Evolutionary conservation across 805 yeast species (phyloP), one percentile per base, ranked within the genome.

Genomic region (Kodamaea kaohsiungensis): DNA sequence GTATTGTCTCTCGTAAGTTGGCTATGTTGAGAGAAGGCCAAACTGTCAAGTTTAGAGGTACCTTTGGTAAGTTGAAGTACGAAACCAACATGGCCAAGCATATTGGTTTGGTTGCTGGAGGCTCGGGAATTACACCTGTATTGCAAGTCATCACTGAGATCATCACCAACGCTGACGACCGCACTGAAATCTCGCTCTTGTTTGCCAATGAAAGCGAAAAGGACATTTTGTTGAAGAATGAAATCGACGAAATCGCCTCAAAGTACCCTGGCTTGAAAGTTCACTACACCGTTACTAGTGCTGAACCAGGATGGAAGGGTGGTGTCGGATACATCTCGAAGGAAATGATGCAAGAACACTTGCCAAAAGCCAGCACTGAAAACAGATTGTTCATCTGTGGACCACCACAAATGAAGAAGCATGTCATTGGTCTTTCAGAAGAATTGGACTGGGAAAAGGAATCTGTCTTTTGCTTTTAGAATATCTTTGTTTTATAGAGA

Each of bases 71-170:
- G 66, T 83, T 89, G 69, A 68, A 82, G 35, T 87, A 86, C 66
- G 54, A 64, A 42, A 61, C 78, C 22, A 87, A 87, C 65, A 80
- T 83, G 74, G 86, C 84, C 42, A 80, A 80, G 56, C 82, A 84
- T 56, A 76, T 89, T 54, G 84, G 85, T 16, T 78, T 89, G 73
- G 77, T 89, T 61, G 93, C 92, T 7, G 96, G 95, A 60, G 96
- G 96, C 16, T 84, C 93, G 0, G 96, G 98, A 51, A 87, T 92
- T 58, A 90, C 97, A 7, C 97, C 98, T 39, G 85, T 90, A 72
- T 79, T 88, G 64, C 96, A 91, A 71, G 87, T 92, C 13, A 76
- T 89, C 51, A 85, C 88, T 56, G 81, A 81, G 55, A 78, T 88
- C 49, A 82, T 87, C 57, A 87, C 91, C 15, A 83, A 86, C 25